These are phyloP conservation scores for Neurospora sp. DNA, from an alignment of 2,329 filamentous ascomycete species.

Conservation along the genomic window DNA sequence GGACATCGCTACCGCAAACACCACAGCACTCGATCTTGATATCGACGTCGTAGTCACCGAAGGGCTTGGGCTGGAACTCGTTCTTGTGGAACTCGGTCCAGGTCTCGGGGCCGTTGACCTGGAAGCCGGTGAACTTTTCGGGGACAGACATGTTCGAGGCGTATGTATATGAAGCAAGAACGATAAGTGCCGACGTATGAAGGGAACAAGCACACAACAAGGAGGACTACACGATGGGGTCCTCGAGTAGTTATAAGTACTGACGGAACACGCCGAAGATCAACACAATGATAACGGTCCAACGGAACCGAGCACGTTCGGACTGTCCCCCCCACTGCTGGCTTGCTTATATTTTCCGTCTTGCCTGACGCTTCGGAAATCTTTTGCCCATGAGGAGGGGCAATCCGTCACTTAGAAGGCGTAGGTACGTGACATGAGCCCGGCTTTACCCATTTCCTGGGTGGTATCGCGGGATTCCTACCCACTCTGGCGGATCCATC, in stretches of 20 bases:
- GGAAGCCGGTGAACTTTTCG: slow-evolving; percentile 52
- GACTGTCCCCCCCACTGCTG: not conserved
- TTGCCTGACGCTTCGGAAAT: not conserved
- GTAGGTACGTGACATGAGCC: too few relatives aligned
- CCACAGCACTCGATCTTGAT: slow-evolving; percentile 78
- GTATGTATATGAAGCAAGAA: not conserved
- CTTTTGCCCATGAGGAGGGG: not conserved
- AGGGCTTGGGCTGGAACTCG: slow-evolving; percentile 74
- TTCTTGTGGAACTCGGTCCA: slow-evolving; percentile 58
- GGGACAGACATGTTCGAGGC: slow-evolving; percentile 35
- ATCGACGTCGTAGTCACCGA: slow-evolving; percentile 79
- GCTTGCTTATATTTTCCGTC: not conserved
- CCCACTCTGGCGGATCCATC: not conserved
- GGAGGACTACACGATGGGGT: not conserved
- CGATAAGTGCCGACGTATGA: not conserved
- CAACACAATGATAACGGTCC: not conserved
- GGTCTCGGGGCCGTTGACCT: slow-evolving; percentile 42
- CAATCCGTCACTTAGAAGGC: not conserved
- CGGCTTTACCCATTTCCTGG: not conserved
- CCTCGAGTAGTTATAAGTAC: not conserved
- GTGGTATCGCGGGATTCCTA: not conserved
- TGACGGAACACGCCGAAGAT: not conserved
- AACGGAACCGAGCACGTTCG: not conserved
- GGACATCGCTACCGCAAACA: slow-evolving; percentile 62
- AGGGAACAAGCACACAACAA: not conserved